Evolutionary conservation across 805 yeast genomes (phyloP), one percentile per base, ranked within the genome.

Genomic region (Yamadazyma sp.): DNA sequence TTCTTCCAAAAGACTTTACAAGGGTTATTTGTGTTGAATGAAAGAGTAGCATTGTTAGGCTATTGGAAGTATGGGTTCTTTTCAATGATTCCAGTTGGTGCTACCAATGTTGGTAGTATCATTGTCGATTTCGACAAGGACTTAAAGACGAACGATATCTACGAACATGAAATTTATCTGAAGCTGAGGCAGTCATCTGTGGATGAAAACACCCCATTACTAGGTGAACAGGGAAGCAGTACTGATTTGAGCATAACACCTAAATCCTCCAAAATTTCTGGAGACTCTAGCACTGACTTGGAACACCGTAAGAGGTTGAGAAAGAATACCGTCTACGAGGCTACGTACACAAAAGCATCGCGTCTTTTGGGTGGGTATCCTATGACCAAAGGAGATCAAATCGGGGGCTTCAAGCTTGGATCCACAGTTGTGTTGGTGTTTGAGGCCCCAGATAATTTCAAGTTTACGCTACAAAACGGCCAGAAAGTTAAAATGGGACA

Each of bases 1-100:
- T 91, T 84, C 58, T 90, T 93, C 70, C 99, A 93, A 64, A 78
- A 77, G 47, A 80, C 95, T 16, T 75, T 93, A 41, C 82, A 83
- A 37, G 91, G 93, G 26, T 73, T 93, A 47, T 93, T 93, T 58
- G 86, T 91, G 3, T 67, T 93, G 49, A 93, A 93, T 58, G 99
- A 93, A 64, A 76, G 99, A 51, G 99, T 93, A 3, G 95, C 99
- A 0, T 65, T 93, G 34, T 73, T 93, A 40, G 99, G 99, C 1
- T 81, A 87, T 53, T 93, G 99, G 99, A 86, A 84, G 57, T 76
- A 93, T 58, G 99, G 99, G 0, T 93, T 93, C 53, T 93, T 93
- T 67, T 83, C 95, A 47, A 93, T 93, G 99, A 91, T 96, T 1
- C 97, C 99, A 0, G 99, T 93, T 9, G 99, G 99, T 10, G 99